Percentiles rank a stretch among this genome's conserved stretches.
Conservation (phyloP, 2,329 filamentous ascomycete genomes). For the Clonostachys rhizophaga region DNA sequence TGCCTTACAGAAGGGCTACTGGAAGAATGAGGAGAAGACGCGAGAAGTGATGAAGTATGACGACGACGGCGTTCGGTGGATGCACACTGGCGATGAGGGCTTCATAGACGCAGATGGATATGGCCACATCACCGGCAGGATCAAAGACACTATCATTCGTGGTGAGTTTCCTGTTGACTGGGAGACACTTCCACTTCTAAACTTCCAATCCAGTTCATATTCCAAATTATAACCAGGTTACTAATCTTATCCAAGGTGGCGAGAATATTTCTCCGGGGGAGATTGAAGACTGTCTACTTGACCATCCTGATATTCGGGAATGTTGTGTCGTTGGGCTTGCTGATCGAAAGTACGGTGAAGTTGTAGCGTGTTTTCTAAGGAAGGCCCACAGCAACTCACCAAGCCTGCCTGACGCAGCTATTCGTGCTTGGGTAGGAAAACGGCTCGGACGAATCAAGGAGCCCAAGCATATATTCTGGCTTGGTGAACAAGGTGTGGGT, state of each 20-base stretch:
- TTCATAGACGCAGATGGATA: constrained; percentile 72
- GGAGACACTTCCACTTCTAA: no score
- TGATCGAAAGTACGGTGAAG: constrained; percentile 73
- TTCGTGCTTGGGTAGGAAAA: not conserved
- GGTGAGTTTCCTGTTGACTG: no score
- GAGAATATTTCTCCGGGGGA: constrained; percentile 88
- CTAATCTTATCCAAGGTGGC: constrained; percentile 51
- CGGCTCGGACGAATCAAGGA: not conserved
- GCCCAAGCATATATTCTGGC: not conserved
- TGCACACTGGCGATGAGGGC: constrained; percentile 82
- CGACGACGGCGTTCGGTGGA: constrained; percentile 55
- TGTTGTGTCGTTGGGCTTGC: constrained; percentile 73
- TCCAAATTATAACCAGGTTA: no score
- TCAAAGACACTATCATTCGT: constrained; percentile 80
- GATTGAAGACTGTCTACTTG: constrained; percentile 73
- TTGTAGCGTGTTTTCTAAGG: constrained; percentile 63
- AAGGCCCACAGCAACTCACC: no score
- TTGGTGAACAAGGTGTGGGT: not conserved
- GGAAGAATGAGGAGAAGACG: constrained; percentile 39
- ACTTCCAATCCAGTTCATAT: no score
- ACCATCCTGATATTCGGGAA: constrained; percentile 61
- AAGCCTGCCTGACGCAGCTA: not conserved
- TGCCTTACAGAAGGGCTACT: constrained; percentile 55
- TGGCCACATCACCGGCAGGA: constrained; percentile 73
- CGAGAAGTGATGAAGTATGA: constrained; percentile 15